Percentiles rank a stretch among this genome's conserved stretches.
phyloP scores from a whole-genome alignment of 2,329 filamentous ascomycete genomes.

The Claviceps maximensis region DNA sequence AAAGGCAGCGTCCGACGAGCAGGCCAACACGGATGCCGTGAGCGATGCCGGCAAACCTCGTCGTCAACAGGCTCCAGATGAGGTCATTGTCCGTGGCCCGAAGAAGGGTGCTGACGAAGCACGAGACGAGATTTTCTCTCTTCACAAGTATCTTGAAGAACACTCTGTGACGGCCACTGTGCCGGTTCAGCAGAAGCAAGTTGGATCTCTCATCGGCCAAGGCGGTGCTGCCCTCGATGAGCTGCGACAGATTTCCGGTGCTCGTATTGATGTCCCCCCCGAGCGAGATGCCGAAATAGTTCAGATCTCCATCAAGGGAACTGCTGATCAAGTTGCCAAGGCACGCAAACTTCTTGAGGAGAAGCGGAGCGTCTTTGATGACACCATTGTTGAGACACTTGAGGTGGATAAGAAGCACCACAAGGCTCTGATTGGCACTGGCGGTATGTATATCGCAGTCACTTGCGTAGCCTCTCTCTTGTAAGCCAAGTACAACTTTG shows the following conservation, averaged over 20 bases:
- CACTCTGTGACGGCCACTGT: slow-evolving; percentile 71
- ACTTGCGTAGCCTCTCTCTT: too few species aligned
- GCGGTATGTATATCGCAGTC: slow-evolving; percentile 48
- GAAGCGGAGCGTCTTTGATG: slow-evolving; percentile 76
- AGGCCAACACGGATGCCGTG: slow-evolving; percentile 52
- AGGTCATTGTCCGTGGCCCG: slow-evolving; percentile 82
- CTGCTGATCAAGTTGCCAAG: slow-evolving; percentile 77
- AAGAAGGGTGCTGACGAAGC: slow-evolving; percentile 88
- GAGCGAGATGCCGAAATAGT: slow-evolving; percentile 62
- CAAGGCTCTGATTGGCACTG: slow-evolving; percentile 73
- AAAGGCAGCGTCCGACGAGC: slow-evolving; percentile 54
- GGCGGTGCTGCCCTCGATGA: slow-evolving; percentile 85
- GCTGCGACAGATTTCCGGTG: slow-evolving; percentile 70
- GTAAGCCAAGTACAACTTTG: background rate
- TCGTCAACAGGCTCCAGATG: slow-evolving; percentile 66
- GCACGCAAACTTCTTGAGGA: slow-evolving; percentile 85
- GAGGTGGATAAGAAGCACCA: slow-evolving; percentile 94
- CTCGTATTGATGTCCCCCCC: slow-evolving; percentile 83
- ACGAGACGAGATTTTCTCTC: slow-evolving; percentile 76
- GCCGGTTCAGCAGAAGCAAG: slow-evolving; percentile 77
- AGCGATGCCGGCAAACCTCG: slow-evolving; percentile 54
- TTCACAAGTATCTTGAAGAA: slow-evolving; percentile 82
- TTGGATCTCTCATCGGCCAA: slow-evolving; percentile 87
- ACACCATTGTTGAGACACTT: slow-evolving; percentile 72
- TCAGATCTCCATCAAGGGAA: slow-evolving; percentile 85